phyloP scores from a whole-genome alignment of 148 eudicot species.

The Chenopodium berlandieri region DNA sequence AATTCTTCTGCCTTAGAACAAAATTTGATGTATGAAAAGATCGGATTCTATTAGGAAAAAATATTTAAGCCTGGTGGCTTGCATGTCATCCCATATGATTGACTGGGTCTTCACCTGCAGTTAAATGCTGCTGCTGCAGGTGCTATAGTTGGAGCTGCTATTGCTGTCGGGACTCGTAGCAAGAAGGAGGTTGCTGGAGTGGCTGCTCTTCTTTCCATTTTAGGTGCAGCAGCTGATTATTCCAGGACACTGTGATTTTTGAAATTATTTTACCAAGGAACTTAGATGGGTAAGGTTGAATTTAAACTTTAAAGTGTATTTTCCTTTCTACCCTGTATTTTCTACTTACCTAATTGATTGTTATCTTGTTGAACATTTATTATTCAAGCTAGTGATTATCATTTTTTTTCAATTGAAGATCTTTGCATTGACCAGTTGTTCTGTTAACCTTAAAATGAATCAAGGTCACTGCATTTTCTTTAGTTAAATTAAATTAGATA shows the following conservation, averaged over 20 bases:
- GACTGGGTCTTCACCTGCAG: slow-evolving; percentile 31
- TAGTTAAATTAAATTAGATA: too few relatives aligned
- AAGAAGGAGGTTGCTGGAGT: slow-evolving; percentile 69
- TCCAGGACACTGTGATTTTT: slow-evolving; percentile 41
- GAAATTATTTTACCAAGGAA: neutral
- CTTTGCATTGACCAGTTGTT: neutral
- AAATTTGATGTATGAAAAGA: neutral
- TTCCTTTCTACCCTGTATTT: neutral
- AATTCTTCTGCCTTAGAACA: neutral
- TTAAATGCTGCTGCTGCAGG: slow-evolving; percentile 72
- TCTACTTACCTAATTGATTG: neutral
- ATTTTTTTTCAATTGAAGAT: neutral
- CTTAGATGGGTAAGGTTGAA: slow-evolving; percentile 6
- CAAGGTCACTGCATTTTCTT: too few relatives aligned
- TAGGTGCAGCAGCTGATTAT: slow-evolving; percentile 61
- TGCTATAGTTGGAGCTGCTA: slow-evolving; percentile 73
- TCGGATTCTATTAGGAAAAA: neutral
- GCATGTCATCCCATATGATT: neutral
- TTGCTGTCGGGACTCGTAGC: slow-evolving; percentile 62
- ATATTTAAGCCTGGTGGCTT: neutral
- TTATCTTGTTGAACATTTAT: neutral
- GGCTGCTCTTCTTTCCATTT: slow-evolving; percentile 58
- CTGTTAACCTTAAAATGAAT: neutral
- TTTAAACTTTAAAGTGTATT: neutral
- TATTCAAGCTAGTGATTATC: too few relatives aligned